Percentiles rank a stretch among this genome's conserved stretches.
phyloP scores from a whole-genome alignment of 768 basidiomycete species.

The Amanita subjunquillea region DNA sequence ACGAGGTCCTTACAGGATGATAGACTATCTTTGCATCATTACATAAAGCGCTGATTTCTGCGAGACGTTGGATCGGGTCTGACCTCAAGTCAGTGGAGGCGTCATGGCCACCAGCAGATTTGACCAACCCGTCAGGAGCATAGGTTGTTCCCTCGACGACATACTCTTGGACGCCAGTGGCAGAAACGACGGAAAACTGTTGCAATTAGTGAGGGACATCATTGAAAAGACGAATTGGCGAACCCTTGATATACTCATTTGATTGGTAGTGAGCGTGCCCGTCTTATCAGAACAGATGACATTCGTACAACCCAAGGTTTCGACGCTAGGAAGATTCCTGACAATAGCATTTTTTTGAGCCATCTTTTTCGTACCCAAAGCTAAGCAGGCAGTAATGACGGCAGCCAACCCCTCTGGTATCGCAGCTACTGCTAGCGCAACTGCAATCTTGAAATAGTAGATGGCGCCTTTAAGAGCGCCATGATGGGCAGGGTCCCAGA shows the following conservation, averaged over 20 bases:
- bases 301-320: slow-evolving; percentile 95
- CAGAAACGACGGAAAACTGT: slow-evolving; percentile 67
- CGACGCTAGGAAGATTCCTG: slow-evolving; percentile 89
- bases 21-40: slow-evolving; percentile 92
- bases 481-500: slow-evolving; percentile 90
- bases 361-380: slow-evolving; percentile 98
- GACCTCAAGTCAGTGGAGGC: slow-evolving; percentile 45
- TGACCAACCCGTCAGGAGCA: slow-evolving; percentile 73
- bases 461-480: slow-evolving; percentile 88
- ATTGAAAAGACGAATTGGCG: slow-evolving; percentile 10
- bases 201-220: slow-evolving; percentile 17
- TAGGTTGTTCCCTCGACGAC: slow-evolving; percentile 88
- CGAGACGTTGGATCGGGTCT: slow-evolving; percentile 72
- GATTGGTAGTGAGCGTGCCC: slow-evolving; percentile 90
- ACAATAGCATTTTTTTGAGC: slow-evolving; percentile 98
- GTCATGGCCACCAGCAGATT: slow-evolving; percentile 52
- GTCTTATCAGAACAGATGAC: slow-evolving; percentile 99
- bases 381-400: slow-evolving; percentile 94
- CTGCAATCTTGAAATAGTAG: slow-evolving; percentile 99
- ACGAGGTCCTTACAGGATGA: slow-evolving; percentile 41
- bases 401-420: slow-evolving; percentile 98
- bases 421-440: slow-evolving; percentile 96
- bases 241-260: slow-evolving; percentile 90
- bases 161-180: slow-evolving; percentile 52
- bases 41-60: slow-evolving; percentile 88